phyloP scores from a whole-genome alignment of 257 asterid species.

The Solanum bulbocastanum region DNA sequence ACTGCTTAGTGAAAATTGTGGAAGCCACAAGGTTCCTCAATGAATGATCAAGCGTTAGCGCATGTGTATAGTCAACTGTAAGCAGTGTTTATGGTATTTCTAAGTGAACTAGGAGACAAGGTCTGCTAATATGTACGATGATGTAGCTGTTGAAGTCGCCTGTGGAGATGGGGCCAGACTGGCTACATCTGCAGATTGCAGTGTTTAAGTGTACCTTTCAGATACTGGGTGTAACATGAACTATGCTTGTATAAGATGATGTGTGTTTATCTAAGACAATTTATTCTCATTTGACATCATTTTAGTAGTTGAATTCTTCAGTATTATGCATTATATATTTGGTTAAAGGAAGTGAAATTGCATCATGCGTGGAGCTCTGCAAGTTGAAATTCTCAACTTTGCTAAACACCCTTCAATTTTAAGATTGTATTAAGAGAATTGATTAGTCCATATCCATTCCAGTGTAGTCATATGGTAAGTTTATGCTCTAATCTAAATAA shows the following conservation, averaged over 20 bases:
- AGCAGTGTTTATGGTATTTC: neutral
- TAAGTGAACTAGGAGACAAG: neutral
- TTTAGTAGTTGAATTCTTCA: neutral
- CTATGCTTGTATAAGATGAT: neutral
- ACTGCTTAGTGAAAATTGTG: slow-evolving; percentile 46
- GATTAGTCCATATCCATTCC: neutral
- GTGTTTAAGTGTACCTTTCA: neutral
- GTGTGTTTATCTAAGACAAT: neutral
- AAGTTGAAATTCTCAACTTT: neutral
- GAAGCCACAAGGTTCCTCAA: slow-evolving; percentile 20
- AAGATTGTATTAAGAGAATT: neutral
- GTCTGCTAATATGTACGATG: neutral
- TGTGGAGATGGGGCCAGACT: neutral
- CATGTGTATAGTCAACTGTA: neutral
- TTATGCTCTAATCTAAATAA: too few species aligned
- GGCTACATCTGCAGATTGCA: neutral
- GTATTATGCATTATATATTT: neutral
- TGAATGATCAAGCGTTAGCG: slow-evolving; percentile 47
- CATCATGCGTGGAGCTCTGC: neutral
- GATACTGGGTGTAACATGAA: neutral
- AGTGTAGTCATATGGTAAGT: too few species aligned
- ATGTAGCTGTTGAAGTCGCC: neutral
- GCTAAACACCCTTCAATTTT: neutral
- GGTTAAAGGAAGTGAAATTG: neutral
- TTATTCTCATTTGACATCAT: neutral